phyloP scores from a whole-genome alignment of 176 grass and related monocot species.

The Themeda triandra region DNA sequence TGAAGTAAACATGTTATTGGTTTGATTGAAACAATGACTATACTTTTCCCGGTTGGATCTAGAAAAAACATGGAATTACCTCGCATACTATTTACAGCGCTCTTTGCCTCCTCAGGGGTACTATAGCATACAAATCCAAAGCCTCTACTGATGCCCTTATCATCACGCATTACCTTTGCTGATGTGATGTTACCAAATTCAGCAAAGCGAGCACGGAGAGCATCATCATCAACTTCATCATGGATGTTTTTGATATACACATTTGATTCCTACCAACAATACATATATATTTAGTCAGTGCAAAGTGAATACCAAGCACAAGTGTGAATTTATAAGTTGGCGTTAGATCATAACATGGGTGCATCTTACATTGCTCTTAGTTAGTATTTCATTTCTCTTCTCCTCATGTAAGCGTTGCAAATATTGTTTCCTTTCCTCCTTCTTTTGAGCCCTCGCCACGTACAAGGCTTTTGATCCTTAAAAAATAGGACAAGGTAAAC shows the following conservation, averaged over 20 bases:
- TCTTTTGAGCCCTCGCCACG: slow-evolving; percentile 83
- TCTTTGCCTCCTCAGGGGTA: slow-evolving; percentile 71
- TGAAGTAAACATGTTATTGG: background rate
- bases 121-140: slow-evolving; percentile 88
- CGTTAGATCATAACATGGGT: background rate
- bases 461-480: slow-evolving; percentile 77
- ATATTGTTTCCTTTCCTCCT: slow-evolving; percentile 70
- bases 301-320: background rate
- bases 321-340: background rate
- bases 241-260: slow-evolving; percentile 87
- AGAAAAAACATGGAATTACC: slow-evolving; percentile 40
- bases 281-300: background rate
- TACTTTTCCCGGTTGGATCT: background rate
- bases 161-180: slow-evolving; percentile 74
- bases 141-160: slow-evolving; percentile 78
- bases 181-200: slow-evolving; percentile 83
- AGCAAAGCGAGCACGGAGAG: slow-evolving; percentile 51
- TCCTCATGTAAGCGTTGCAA: slow-evolving; percentile 61
- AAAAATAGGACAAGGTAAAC: background rate
- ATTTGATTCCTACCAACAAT: slow-evolving; percentile 59
- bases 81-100: slow-evolving; percentile 55
- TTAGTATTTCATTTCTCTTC: slow-evolving; percentile 67
- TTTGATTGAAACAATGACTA: background rate
- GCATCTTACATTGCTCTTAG: slow-evolving; percentile 61
- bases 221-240: slow-evolving; percentile 59